A percentile compares a stretch with the other conserved stretches of the same genome.
Conservation (phyloP, 371 early-diverging fungal genomes). For the Actinomortierella wolfii region DNA sequence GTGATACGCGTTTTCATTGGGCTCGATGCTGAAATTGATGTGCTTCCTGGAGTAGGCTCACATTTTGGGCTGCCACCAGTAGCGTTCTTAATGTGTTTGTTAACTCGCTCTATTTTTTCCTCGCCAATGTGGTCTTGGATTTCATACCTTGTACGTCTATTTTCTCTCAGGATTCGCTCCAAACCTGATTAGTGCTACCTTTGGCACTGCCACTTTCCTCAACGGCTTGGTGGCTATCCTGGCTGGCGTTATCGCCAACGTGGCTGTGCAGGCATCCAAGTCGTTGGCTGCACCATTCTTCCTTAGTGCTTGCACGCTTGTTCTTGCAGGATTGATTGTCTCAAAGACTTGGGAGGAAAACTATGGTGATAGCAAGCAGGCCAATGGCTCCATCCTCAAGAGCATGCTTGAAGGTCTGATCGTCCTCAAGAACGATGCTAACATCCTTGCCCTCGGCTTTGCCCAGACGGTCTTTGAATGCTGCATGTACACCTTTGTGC, state of each 20-base stretch:
- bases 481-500: constrained; percentile 84
- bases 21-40: too few species aligned
- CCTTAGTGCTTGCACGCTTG: constrained; percentile 55
- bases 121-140: background rate
- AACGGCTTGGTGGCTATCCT: constrained; percentile 78
- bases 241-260: constrained; percentile 71
- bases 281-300: constrained; percentile 64
- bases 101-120: too few species aligned
- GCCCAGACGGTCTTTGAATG: constrained; percentile 80
- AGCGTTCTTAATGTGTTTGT: too few species aligned
- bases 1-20: too few species aligned
- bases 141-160: background rate
- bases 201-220: constrained; percentile 68
- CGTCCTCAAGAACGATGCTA: constrained; percentile 51
- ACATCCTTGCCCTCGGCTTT: constrained; percentile 66
- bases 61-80: too few species aligned
- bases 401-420: constrained; percentile 41
- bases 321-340: constrained; percentile 55
- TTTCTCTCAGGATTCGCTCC: constrained; percentile 54
- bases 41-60: too few species aligned
- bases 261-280: constrained; percentile 58
- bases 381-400: constrained; percentile 27
- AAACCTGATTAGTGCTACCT: constrained; percentile 66
- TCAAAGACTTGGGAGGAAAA: constrained; percentile 70
- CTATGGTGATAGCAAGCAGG: constrained; percentile 59